phyloP scores from a whole-genome alignment of 139 green algal genomes.

The Pleodorina starrii region DNA sequence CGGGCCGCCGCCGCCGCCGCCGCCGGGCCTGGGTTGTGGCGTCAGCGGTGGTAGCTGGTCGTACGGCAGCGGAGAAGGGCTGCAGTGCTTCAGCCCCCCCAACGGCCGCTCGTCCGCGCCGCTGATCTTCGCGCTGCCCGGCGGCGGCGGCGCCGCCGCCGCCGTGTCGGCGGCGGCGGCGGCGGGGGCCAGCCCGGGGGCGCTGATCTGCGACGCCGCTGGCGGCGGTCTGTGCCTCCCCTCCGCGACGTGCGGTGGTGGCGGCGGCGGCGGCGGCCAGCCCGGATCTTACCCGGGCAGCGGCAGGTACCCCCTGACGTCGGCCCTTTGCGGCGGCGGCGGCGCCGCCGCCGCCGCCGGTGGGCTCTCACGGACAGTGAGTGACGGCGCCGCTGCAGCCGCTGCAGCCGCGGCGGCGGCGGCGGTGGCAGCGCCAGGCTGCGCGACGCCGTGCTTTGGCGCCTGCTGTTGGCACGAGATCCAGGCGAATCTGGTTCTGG shows the following conservation, averaged over 20 bases:
- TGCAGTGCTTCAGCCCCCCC: neutral
- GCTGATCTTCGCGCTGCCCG: too few relatives aligned
- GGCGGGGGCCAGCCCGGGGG: too few relatives aligned
- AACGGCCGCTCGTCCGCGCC: too few relatives aligned
- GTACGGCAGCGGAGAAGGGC: neutral
- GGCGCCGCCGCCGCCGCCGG: neutral
- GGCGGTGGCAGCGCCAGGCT: neutral
- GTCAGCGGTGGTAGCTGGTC: neutral
- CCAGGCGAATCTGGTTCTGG: conserved; percentile 12
- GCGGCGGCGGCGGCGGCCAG: neutral
- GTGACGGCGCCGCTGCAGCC: neutral
- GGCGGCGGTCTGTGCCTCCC: too few relatives aligned
- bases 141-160: neutral
- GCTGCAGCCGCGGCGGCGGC: neutral
- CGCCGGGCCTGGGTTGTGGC: neutral
- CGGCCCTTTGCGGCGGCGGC: neutral
- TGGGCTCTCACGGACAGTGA: neutral
- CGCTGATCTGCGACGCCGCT: too few relatives aligned
- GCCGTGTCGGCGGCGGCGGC: neutral
- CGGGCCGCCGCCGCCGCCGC: too few relatives aligned
- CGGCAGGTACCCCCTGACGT: neutral
- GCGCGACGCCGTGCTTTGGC: neutral
- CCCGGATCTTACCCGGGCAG: neutral
- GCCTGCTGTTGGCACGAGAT: conserved; percentile 40
- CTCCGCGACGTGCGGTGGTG: neutral